Conservation (phyloP, 2,329 filamentous ascomycete genomes). For the Ophiobolus disseminans region DNA sequence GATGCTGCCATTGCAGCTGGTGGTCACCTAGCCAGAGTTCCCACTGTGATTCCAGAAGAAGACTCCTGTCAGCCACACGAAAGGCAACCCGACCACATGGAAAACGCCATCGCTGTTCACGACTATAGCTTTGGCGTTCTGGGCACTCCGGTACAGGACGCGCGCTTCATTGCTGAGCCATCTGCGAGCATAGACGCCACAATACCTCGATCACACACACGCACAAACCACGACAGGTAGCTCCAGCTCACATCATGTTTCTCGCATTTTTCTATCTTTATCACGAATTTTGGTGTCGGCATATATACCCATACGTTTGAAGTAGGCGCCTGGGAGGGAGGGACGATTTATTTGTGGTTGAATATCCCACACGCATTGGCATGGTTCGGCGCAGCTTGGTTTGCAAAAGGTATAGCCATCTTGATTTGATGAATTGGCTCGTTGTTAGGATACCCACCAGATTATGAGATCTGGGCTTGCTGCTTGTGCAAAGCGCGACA, state of each 20-base stretch:
- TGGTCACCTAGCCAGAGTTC: slow-evolving; percentile 22
- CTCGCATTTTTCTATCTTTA: slow-evolving; percentile 30
- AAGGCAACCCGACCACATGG: too few relatives aligned
- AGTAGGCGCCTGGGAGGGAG: slow-evolving; percentile 29
- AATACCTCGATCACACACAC: slow-evolving; percentile 15
- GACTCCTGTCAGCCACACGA: too few relatives aligned
- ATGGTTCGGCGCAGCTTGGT: slow-evolving; percentile 33
- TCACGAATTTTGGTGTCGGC: slow-evolving; percentile 24
- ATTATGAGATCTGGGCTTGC: slow-evolving; percentile 27
- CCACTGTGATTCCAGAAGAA: slow-evolving; percentile 27
- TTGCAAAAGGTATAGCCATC: slow-evolving; percentile 20
- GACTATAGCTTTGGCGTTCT: slow-evolving; percentile 16
- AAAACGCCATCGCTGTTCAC: too few relatives aligned
- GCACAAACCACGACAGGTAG: slow-evolving; percentile 43
- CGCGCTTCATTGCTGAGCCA: not conserved
- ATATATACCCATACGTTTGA: slow-evolving; percentile 31
- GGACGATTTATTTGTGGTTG: slow-evolving; percentile 10
- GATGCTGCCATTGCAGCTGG: slow-evolving; percentile 21
- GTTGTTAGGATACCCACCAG: slow-evolving; percentile 39
- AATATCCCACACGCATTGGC: slow-evolving; percentile 31
- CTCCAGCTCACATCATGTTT: not conserved
- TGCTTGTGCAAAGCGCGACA: not conserved
- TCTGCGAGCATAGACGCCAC: slow-evolving; percentile 8
- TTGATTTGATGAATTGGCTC: slow-evolving; percentile 15
- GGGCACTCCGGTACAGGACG: slow-evolving; percentile 21